phyloP scores from a whole-genome alignment of 257 asterid species.

The Solanum sejunctum region DNA sequence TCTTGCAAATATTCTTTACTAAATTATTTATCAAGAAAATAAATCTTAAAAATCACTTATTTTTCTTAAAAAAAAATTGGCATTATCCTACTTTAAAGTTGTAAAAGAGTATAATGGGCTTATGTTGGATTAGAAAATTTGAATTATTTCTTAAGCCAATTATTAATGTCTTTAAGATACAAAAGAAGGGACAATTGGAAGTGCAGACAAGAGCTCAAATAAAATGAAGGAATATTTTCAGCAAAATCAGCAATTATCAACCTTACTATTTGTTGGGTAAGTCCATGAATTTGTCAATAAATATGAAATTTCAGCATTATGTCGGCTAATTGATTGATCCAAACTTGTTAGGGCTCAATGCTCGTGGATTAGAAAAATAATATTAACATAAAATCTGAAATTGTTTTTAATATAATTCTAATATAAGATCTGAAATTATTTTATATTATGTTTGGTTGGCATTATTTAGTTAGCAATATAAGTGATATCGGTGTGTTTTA shows the following conservation, averaged over 20 bases:
- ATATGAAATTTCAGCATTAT: not conserved
- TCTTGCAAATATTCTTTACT: not conserved
- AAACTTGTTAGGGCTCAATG: not conserved
- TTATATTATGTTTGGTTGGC: not conserved
- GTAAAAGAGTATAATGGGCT: not conserved
- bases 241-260: conserved; percentile 26
- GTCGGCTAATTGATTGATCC: not conserved
- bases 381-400: not conserved
- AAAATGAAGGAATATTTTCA: conserved; percentile 1
- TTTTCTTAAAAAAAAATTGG: accelerated
- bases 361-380: not conserved
- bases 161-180: not conserved
- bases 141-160: not conserved
- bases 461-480: not conserved
- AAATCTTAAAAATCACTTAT: too few species aligned
- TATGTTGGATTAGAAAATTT: not conserved
- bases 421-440: not conserved
- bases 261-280: not conserved
- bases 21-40: too few species aligned
- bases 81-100: not conserved
- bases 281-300: conserved; percentile 31
- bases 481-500: not conserved
- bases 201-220: not conserved
- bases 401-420: not conserved
- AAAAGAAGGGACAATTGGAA: not conserved